A percentile compares a stretch with the other conserved stretches of the same genome.
These are phyloP conservation scores for Phytophthora meadii DNA, from an alignment of 352 stramenopile genomes.

Conservation along the genomic window DNA sequence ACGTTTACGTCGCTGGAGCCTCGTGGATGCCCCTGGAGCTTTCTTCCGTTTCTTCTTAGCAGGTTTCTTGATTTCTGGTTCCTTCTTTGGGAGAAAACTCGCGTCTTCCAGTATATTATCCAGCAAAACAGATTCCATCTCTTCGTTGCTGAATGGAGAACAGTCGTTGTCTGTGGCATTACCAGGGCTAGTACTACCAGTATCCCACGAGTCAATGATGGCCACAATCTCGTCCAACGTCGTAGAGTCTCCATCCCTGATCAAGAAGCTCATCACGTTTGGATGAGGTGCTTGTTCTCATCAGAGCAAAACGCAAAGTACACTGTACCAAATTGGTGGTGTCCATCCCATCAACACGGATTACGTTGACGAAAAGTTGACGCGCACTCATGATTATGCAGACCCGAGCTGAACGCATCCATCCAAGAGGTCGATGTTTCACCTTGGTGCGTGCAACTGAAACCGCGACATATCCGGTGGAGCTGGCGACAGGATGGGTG, in stretches of 20 bases:
- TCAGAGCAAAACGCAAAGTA: conserved; percentile 15
- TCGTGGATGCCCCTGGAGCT: conserved; percentile 21
- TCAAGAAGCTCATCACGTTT: conserved; percentile 18
- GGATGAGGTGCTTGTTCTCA: neutral
- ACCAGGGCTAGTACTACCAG: neutral
- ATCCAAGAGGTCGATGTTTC: neutral
- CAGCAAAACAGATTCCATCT: conserved; percentile 18
- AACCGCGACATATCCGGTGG: conserved; percentile 13
- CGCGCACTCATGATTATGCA: conserved; percentile 16
- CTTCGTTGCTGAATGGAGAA: conserved; percentile 19
- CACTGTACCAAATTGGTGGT: conserved; percentile 3
- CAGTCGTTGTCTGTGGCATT: conserved; percentile 16
- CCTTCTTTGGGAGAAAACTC: conserved; percentile 14
- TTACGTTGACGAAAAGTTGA: conserved; percentile 20
- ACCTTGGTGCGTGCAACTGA: neutral
- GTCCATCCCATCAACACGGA: neutral
- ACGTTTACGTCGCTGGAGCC: conserved; percentile 18
- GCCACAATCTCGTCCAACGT: conserved; percentile 35
- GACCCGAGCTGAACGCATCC: neutral
- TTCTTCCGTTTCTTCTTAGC: conserved; percentile 30
- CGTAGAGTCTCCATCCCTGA: conserved; percentile 7
- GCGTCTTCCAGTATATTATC: conserved; percentile 12
- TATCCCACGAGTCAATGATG: conserved; percentile 40
- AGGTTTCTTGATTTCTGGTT: neutral
- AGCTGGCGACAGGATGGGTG: conserved; percentile 18